A percentile compares a stretch with the other conserved stretches of the same genome.
Conservation (phyloP, 495 filamentous ascomycete genomes). For the Podospora sp. region DNA sequence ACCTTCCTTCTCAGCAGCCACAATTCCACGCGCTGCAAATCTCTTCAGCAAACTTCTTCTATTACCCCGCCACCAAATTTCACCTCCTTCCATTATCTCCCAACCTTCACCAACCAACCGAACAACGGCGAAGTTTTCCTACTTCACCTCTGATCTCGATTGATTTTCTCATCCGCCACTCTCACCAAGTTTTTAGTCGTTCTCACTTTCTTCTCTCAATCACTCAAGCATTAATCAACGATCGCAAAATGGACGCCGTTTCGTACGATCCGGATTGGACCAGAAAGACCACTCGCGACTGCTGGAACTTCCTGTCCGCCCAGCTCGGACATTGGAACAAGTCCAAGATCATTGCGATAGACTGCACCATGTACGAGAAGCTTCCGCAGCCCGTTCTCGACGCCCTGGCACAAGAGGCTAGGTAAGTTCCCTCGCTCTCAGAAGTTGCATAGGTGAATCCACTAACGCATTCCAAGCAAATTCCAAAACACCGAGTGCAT, state of each 20-base stretch:
- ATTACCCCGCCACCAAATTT: neutral
- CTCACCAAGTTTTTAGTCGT: neutral
- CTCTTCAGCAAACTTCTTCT: neutral
- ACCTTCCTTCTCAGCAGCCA: neutral
- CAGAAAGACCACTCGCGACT: neutral
- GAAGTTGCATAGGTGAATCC: neutral
- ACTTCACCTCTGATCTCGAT: neutral
- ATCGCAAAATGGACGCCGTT: neutral
- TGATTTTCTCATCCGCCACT: neutral
- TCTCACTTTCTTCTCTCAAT: neutral
- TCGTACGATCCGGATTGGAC: neutral
- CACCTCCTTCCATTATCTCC: neutral
- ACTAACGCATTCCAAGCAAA: neutral
- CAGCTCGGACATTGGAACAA: slow-evolving; percentile 11
- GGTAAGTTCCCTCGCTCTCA: neutral
- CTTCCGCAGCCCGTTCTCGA: neutral
- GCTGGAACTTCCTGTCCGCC: neutral
- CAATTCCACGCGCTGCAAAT: neutral
- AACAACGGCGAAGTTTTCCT: neutral
- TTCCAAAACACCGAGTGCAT: neutral
- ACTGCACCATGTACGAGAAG: slow-evolving; percentile 3
- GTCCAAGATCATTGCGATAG: slow-evolving; percentile 3
- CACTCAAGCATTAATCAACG: neutral
- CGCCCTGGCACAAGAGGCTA: neutral
- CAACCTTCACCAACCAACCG: neutral